Conservation (phyloP, 2,329 filamentous ascomycete species). For the Huntiella moniliformis region DNA sequence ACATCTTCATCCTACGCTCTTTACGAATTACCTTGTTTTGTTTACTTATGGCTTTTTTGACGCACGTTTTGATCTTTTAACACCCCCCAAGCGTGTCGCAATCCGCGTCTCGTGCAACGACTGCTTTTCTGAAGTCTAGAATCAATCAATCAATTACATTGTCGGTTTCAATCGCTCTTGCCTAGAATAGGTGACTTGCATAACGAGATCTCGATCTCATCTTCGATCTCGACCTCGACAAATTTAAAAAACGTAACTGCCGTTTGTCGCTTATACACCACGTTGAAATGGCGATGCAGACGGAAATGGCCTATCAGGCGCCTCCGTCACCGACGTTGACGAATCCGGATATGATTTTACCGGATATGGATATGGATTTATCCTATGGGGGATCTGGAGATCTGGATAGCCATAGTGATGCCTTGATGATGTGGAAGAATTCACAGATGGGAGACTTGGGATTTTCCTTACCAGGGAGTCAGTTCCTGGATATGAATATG, state of each 20-base stretch:
- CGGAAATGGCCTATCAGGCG: slow-evolving; percentile 23
- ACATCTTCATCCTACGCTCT: neutral
- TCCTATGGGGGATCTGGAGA: slow-evolving; percentile 23
- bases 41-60: neutral
- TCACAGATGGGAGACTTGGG: slow-evolving; percentile 21
- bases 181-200: too few relatives aligned
- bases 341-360: slow-evolving; percentile 88
- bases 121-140: too few relatives aligned
- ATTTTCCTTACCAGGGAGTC: slow-evolving; percentile 14
- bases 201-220: neutral
- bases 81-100: too few relatives aligned
- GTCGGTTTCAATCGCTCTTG: too few relatives aligned
- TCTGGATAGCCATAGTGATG: slow-evolving; percentile 31
- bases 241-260: neutral
- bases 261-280: slow-evolving; percentile 7
- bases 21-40: neutral
- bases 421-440: slow-evolving; percentile 34
- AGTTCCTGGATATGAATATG: slow-evolving; percentile 16
- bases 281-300: slow-evolving; percentile 13
- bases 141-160: too few relatives aligned
- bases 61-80: too few relatives aligned
- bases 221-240: neutral
- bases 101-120: too few relatives aligned
- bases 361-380: slow-evolving; percentile 43
- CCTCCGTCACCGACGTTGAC: slow-evolving; percentile 72